Evolutionary conservation across 1,284 basidiomycete species (phyloP).

Genomic region (Cyathus pygmaeus): DNA sequence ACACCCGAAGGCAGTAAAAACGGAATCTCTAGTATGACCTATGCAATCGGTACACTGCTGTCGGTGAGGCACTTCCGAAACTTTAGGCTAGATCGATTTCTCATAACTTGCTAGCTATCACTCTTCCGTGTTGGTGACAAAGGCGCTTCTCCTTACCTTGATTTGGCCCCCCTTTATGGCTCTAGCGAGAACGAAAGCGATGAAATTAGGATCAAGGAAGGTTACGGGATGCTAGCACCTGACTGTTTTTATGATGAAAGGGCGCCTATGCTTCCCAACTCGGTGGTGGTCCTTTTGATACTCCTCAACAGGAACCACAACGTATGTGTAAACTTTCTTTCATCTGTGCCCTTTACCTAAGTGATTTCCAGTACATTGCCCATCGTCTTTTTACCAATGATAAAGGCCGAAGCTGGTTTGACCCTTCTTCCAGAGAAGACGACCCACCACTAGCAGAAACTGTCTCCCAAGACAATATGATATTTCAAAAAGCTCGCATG

Average conservation of each 20-base stretch:
- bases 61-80: not conserved
- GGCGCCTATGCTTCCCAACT: slow-evolving; percentile 13
- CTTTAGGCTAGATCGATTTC: not conserved
- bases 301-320: slow-evolving; percentile 32
- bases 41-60: slow-evolving; percentile 8
- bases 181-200: slow-evolving; percentile 13
- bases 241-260: slow-evolving; percentile 27
- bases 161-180: slow-evolving; percentile 32
- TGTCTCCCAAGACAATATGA: not conserved
- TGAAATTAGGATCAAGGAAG: slow-evolving; percentile 21
- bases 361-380: not conserved
- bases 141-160: slow-evolving; percentile 18
- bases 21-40: slow-evolving; percentile 11
- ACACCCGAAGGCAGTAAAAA: not conserved
- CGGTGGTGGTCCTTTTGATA: slow-evolving; percentile 21
- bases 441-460: too few species aligned
- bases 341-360: not conserved
- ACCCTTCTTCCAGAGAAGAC: not conserved
- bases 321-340: slow-evolving; percentile 9
- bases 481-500: slow-evolving; percentile 10
- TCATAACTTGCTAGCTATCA: slow-evolving; percentile 11
- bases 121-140: slow-evolving; percentile 15
- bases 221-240: slow-evolving; percentile 22
- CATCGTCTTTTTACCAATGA: not conserved
- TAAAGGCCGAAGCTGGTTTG: not conserved